phyloP scores from a whole-genome alignment of 2,329 filamentous ascomycete genomes.

The Neonectria coccinea region DNA sequence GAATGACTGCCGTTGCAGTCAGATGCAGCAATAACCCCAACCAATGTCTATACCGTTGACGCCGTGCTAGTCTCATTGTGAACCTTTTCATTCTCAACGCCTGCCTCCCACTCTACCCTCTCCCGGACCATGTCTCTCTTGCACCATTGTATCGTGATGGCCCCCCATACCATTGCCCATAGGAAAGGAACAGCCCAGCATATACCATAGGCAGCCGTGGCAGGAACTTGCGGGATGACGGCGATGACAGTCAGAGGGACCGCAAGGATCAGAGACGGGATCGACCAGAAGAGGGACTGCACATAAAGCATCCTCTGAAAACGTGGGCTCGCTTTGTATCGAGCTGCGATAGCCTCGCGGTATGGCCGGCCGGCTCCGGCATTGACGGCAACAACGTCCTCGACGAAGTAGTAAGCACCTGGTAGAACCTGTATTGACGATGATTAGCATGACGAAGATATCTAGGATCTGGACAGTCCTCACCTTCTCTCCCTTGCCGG shows the following conservation, averaged over 20 bases:
- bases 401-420: conserved; percentile 72
- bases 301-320: conserved; percentile 56
- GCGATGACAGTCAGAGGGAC: conserved; percentile 52
- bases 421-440: conserved; percentile 61
- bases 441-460: conserved; percentile 32
- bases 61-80: conserved; percentile 6
- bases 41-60: conserved; percentile 30
- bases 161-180: conserved; percentile 51
- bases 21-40: background rate
- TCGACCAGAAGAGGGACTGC: conserved; percentile 57
- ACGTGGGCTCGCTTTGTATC: conserved; percentile 56
- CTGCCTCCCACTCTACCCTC: conserved; percentile 53
- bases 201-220: conserved; percentile 52
- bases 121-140: conserved; percentile 53
- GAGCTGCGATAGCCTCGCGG: conserved; percentile 55
- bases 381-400: conserved; percentile 76
- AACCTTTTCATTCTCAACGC: conserved; percentile 37
- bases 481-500: conserved; percentile 64
- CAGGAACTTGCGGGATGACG: conserved; percentile 50
- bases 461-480: background rate
- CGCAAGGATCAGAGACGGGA: conserved; percentile 54
- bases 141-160: conserved; percentile 52
- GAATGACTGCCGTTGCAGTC: background rate
- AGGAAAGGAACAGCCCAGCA: conserved; percentile 56
- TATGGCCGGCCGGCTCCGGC: conserved; percentile 65